Evolutionary conservation across 139 green algal species (phyloP), one percentile per base, ranked within the genome.

Genomic region (Closterium sp.): DNA sequence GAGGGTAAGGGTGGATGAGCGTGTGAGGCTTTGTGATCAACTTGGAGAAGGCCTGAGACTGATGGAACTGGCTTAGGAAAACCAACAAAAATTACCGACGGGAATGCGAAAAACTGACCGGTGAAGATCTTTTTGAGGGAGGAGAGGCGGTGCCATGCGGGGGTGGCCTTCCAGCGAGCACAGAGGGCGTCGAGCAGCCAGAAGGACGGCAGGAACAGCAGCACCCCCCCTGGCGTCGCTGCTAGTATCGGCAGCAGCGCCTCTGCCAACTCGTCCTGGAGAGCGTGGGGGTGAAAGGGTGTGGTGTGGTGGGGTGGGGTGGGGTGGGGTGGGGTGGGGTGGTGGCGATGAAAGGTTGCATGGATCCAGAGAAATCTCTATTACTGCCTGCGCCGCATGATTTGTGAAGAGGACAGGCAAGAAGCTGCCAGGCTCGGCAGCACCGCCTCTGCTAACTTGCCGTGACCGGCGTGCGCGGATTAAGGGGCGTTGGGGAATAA

Each of bases 121-220:
- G 4, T 31, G 31, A 98, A 96, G 31, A 98, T 93, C 21, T 91
- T 84, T 95, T 99, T 99, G 1, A 96, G 9, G 28, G 29, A 86
- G 19, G 88, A 85, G 89, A 99, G 93, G 86, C 95, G 70, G 29
- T 70, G 24, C 95, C 95, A 97, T 62, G 96, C 29, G 1, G 96
- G 95, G 13, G 96, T 98, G 84, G 87, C 92, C 96, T 98, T 96
- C 88, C 94, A 96, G 31, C 94, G 91, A 27, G 31, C 27, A 19
- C 5, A 89, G 7, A 99, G 95, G 31, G 95, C 96, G 87, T 99
- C 96, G 91, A 99, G 90, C 85, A 98, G 92, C 50, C 91, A 90
- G 95, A 99, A 99, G 91, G 94, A 97, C 31, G 98, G 96, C 34
- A 99, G 89, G 95, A 99, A 99, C 30, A 99, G 91, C 87, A 99